phyloP scores from a whole-genome alignment of 148 eudicot species.

The Cornus kousa region DNA sequence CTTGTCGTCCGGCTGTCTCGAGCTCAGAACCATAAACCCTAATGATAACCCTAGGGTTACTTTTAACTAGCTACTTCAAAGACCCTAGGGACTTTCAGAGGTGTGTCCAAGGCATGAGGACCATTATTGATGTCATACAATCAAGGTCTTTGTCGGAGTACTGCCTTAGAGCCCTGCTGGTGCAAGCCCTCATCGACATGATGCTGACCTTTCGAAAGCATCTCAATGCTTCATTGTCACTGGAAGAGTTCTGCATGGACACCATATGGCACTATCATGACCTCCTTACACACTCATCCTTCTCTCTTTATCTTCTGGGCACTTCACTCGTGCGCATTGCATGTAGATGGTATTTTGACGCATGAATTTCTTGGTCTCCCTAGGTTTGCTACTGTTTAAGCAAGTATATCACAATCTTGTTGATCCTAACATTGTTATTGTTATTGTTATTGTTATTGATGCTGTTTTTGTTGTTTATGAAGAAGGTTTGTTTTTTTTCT shows the following conservation, averaged over 20 bases:
- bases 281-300: too few species aligned
- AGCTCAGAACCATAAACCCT: slow-evolving; percentile 31
- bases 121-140: slow-evolving; percentile 39
- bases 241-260: slow-evolving; percentile 55
- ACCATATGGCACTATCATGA: slow-evolving; percentile 75
- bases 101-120: slow-evolving; percentile 49
- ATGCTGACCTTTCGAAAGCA: slow-evolving; percentile 33
- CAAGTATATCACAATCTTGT: too few species aligned
- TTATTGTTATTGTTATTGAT: too few species aligned
- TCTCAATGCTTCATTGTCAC: slow-evolving; percentile 23
- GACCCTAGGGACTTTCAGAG: slow-evolving; percentile 40
- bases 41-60: slow-evolving; percentile 48
- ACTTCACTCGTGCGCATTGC: too few species aligned
- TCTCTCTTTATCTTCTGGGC: too few species aligned
- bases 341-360: too few species aligned
- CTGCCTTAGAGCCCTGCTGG: slow-evolving; percentile 29
- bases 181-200: slow-evolving; percentile 30
- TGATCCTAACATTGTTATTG: too few species aligned
- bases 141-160: slow-evolving; percentile 40
- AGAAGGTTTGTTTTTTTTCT: too few species aligned
- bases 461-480: too few species aligned
- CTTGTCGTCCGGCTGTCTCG: slow-evolving; percentile 37
- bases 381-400: too few species aligned
- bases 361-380: too few species aligned
- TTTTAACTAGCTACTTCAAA: slow-evolving; percentile 59